These are phyloP conservation scores for Alternaria postmessia DNA, from an alignment of 2,329 filamentous ascomycete genomes.

Conservation along the genomic window DNA sequence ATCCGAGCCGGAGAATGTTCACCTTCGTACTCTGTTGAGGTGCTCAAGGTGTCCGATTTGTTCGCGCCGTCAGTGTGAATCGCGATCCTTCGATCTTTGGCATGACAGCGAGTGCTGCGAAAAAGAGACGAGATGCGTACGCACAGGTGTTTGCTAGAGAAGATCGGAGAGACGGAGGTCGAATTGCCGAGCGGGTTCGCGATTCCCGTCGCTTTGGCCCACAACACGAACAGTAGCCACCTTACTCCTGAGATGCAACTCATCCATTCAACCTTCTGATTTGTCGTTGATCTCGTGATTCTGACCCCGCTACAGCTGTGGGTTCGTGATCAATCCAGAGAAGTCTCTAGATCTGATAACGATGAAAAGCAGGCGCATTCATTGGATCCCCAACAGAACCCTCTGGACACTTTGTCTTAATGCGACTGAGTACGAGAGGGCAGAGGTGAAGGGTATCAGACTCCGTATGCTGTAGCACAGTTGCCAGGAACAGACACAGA, in stretches of 20 bases:
- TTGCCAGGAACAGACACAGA: not conserved
- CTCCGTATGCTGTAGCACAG: not conserved
- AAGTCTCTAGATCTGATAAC: not conserved
- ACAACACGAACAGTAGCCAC: not conserved
- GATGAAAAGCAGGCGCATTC: not conserved
- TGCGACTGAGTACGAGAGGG: not conserved
- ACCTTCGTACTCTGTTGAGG: not conserved
- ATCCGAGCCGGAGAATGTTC: not conserved
- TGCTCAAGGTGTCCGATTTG: not conserved
- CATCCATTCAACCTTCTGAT: not conserved
- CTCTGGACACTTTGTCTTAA: not conserved
- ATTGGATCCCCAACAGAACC: not conserved
- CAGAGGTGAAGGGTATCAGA: not conserved
- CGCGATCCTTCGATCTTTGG: not conserved
- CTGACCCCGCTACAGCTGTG: not conserved
- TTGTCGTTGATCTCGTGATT: not conserved
- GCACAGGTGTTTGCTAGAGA: not conserved
- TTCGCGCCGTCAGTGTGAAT: not conserved
- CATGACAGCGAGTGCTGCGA: not conserved
- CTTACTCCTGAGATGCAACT: not conserved
- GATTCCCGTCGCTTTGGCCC: not conserved
- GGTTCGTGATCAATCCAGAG: too few relatives aligned
- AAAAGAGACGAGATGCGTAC: not conserved
- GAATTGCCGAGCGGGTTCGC: slow-evolving; percentile 3
- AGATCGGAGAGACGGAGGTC: not conserved